Evolutionary conservation across 768 basidiomycete genomes (phyloP).

Genomic region (Tylopilus rubrobrunneus): DNA sequence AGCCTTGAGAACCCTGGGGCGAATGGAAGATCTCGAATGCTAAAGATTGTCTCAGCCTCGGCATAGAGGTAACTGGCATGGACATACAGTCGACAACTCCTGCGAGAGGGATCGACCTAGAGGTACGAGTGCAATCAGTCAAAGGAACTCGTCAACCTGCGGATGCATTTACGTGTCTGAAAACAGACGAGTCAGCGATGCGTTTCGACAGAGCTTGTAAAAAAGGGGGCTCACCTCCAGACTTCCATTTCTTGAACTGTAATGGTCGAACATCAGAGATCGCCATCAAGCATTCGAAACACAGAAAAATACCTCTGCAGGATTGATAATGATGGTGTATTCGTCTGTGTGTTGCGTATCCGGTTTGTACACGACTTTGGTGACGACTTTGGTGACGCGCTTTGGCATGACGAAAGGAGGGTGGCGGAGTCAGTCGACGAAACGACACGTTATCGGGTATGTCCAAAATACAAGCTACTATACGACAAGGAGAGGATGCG

Average conservation of each 20-base stretch:
- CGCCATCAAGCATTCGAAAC: neutral
- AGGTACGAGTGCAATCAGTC: constrained; percentile 8
- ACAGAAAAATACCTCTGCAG: constrained; percentile 48
- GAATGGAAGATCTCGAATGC: constrained; percentile 73
- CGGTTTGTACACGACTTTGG: constrained; percentile 79
- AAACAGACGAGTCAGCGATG: constrained; percentile 11
- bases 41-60: constrained; percentile 21
- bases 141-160: neutral
- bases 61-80: neutral
- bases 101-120: constrained; percentile 64
- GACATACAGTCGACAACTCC: constrained; percentile 78
- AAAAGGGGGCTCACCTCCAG: constrained; percentile 54
- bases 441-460: constrained; percentile 8
- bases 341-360: constrained; percentile 68
- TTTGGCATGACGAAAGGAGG: constrained; percentile 37
- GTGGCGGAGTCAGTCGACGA: constrained; percentile 2
- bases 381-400: constrained; percentile 61
- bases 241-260: constrained; percentile 77
- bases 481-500: constrained; percentile 4
- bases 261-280: constrained; percentile 6
- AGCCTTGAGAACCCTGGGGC: constrained; percentile 73
- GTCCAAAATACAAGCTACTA: constrained; percentile 4
- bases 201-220: neutral
- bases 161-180: constrained; percentile 60
- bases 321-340: constrained; percentile 66